These are phyloP conservation scores for Macaranga tanarius DNA, from an alignment of 441 rosid species.

Conservation along the genomic window DNA sequence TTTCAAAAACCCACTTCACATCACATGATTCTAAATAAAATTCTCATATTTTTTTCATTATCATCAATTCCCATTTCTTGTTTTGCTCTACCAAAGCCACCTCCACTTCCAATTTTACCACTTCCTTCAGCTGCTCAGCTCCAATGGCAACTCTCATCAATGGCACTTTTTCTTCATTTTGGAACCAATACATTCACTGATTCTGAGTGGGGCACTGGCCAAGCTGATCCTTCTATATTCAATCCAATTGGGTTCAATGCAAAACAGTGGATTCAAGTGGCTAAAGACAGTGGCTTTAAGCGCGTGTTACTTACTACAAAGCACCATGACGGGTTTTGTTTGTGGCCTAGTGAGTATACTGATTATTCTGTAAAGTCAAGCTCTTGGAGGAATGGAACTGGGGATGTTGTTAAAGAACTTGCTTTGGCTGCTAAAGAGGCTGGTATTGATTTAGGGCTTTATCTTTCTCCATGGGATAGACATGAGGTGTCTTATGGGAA, in stretches of 20 bases:
- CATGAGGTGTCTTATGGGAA: conserved; percentile 71
- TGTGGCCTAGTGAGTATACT: conserved; percentile 82
- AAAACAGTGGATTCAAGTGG: conserved; percentile 76
- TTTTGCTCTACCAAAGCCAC: conserved; percentile 38
- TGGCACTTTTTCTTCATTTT: conserved; percentile 81
- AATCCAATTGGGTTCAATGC: conserved; percentile 61
- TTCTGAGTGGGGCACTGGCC: conserved; percentile 91
- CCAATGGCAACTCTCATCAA: conserved; percentile 71
- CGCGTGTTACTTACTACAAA: conserved; percentile 81
- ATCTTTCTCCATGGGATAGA: conserved; percentile 96
- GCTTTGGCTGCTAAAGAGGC: conserved; percentile 59
- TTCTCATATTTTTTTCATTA: conserved; percentile 24
- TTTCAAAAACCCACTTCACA: conserved; percentile 15
- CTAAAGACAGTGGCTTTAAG: conserved; percentile 67
- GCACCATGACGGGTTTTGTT: conserved; percentile 95
- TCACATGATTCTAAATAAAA: neutral
- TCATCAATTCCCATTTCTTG: conserved; percentile 26
- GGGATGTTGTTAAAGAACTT: conserved; percentile 72
- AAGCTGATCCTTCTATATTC: conserved; percentile 64
- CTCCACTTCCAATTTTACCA: conserved; percentile 82
- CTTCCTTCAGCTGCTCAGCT: conserved; percentile 76
- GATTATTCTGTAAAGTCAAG: conserved; percentile 70
- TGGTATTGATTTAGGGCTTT: conserved; percentile 66
- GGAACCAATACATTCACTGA: conserved; percentile 84
- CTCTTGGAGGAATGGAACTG: conserved; percentile 61